phyloP scores from a whole-genome alignment of 192 early-diverging fungal species.

The Funneliformis mosseae region DNA sequence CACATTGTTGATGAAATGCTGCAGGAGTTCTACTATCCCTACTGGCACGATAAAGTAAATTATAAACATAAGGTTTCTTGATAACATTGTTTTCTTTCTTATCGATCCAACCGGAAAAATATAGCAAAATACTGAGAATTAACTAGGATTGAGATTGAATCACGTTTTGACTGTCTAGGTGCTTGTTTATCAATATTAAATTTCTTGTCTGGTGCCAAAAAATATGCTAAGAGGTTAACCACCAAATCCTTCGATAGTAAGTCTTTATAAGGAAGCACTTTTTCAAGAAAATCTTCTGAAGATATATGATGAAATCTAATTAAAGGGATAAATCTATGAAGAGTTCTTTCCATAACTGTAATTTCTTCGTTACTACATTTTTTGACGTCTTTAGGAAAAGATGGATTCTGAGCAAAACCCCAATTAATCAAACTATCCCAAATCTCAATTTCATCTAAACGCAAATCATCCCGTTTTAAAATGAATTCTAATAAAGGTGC shows the following conservation, averaged over 20 bases:
- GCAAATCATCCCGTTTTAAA: not conserved
- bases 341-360: too few species aligned
- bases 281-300: too few species aligned
- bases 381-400: not conserved
- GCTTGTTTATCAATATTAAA: not conserved
- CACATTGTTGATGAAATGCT: not conserved
- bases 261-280: too few species aligned
- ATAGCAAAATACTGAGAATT: not conserved
- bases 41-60: conserved; percentile 7
- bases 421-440: not conserved
- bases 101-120: not conserved
- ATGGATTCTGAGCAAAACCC: not conserved
- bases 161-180: not conserved
- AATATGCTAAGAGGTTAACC: not conserved
- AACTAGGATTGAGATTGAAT: not conserved
- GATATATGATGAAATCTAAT: too few species aligned
- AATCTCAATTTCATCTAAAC: not conserved
- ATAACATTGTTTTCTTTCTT: not conserved
- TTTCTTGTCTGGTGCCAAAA: not conserved
- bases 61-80: not conserved
- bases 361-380: not conserved
- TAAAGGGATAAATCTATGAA: too few species aligned
- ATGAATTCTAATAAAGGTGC: not conserved
- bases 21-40: not conserved
- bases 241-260: not conserved